Evolutionary conservation across 1,139 yeast species (phyloP).

Genomic region (Kurtzmaniella quercitrusa): DNA sequence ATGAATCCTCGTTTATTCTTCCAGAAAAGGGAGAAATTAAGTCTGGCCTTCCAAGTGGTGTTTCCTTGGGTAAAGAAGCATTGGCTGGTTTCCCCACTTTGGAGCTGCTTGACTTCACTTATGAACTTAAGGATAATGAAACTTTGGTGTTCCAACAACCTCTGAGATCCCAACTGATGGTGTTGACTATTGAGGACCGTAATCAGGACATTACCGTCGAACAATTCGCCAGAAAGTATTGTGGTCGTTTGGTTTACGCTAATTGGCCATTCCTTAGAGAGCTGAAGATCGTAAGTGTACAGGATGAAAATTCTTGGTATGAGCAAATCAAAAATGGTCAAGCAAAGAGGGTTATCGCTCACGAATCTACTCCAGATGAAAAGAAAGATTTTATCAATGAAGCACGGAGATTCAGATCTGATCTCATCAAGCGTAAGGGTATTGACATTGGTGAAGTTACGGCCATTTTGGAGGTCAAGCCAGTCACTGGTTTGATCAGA

Average conservation of each 20-base stretch:
- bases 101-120: constrained; percentile 58
- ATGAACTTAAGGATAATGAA: constrained; percentile 51
- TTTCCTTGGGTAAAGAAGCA: constrained; percentile 61
- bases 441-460: constrained; percentile 50
- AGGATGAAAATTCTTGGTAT: constrained; percentile 49
- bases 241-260: constrained; percentile 62
- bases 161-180: constrained; percentile 76
- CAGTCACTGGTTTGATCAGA: constrained; percentile 78
- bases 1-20: constrained; percentile 51
- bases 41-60: constrained; percentile 65
- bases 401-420: constrained; percentile 26
- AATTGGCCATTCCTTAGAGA: constrained; percentile 91
- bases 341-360: constrained; percentile 32
- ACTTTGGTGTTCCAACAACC: constrained; percentile 83
- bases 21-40: constrained; percentile 48
- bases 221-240: constrained; percentile 56
- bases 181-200: constrained; percentile 55
- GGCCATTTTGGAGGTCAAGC: constrained; percentile 62
- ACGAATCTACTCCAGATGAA: constrained; percentile 40
- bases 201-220: constrained; percentile 45
- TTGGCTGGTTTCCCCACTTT: constrained; percentile 91
- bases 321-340: constrained; percentile 33
- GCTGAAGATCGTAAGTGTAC: constrained; percentile 63
- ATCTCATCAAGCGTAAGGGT: constrained; percentile 51
- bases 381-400: constrained; percentile 34